phyloP scores from a whole-genome alignment of 768 basidiomycete genomes.

The Suillus americanus region DNA sequence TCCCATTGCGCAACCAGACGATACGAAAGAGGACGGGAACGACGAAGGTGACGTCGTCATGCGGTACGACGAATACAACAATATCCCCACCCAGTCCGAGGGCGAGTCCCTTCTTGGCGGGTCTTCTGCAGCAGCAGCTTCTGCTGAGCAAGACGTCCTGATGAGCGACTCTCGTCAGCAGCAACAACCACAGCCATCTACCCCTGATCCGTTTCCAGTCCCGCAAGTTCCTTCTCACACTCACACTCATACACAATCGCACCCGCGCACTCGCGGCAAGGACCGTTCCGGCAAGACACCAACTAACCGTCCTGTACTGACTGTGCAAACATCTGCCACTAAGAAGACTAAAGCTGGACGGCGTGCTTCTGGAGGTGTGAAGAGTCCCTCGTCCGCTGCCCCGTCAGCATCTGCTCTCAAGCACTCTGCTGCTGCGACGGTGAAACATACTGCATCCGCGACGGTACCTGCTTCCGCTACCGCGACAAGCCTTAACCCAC shows the following conservation, averaged over 20 bases:
- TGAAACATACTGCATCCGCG: conserved; percentile 16
- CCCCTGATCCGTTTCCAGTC: conserved; percentile 20
- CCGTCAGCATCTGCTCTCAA: background rate
- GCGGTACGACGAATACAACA: conserved; percentile 21
- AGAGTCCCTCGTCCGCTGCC: background rate
- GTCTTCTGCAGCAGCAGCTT: background rate
- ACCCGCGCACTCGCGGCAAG: conserved; percentile 46
- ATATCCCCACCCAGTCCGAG: conserved; percentile 10
- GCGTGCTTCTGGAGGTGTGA: background rate
- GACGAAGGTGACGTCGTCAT: background rate
- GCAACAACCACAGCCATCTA: conserved; percentile 8
- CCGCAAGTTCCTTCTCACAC: conserved; percentile 27
- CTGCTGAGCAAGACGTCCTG: conserved; percentile 16
- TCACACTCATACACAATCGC: conserved; percentile 56
- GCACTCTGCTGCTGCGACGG: background rate
- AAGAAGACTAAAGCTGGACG: background rate
- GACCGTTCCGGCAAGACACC: conserved; percentile 27
- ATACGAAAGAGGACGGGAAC: background rate
- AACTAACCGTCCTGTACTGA: conserved; percentile 55
- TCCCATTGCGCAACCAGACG: background rate
- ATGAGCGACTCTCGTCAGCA: conserved; percentile 28
- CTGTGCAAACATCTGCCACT: conserved; percentile 52
- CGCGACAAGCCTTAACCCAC: conserved; percentile 54
- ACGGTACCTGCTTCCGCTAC: conserved; percentile 59
- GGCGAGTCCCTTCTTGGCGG: conserved; percentile 4